Evolutionary conservation across 306 rosid species (phyloP).

Genomic region (Datisca glomerata): DNA sequence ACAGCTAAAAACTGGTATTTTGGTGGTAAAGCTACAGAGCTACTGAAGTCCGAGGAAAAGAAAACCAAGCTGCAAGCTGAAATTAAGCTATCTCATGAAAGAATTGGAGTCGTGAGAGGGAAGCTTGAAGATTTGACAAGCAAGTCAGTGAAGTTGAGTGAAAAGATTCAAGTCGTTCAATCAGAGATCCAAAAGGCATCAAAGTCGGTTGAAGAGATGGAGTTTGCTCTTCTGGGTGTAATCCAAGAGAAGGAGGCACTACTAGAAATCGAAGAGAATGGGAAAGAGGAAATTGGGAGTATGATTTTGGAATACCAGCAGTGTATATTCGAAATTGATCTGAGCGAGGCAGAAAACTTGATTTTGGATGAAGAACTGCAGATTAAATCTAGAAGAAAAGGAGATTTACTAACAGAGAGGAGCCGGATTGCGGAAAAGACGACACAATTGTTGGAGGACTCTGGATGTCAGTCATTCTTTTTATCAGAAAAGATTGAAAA

Average conservation of each 20-base stretch:
- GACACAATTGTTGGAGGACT: too few relatives aligned
- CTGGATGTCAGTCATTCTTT: too few relatives aligned
- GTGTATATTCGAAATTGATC: constrained; percentile 19
- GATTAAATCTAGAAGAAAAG: constrained; percentile 22
- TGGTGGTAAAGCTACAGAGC: constrained; percentile 36
- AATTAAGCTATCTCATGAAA: constrained; percentile 22
- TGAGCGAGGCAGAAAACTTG: constrained; percentile 35
- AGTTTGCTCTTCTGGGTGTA: constrained; percentile 18
- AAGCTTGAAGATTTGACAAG: constrained; percentile 26
- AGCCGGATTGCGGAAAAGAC: too few relatives aligned
- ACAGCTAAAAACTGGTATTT: constrained; percentile 43
- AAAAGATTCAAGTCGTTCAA: constrained; percentile 16
- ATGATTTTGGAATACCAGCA: constrained; percentile 29
- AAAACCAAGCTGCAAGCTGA: constrained; percentile 41
- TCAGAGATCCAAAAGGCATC: constrained; percentile 24
- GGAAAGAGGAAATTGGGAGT: constrained; percentile 22
- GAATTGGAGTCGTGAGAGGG: constrained; percentile 17
- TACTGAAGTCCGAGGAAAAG: constrained; percentile 36
- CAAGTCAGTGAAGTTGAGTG: constrained; percentile 12
- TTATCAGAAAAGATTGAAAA: too few relatives aligned
- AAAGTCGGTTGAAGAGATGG: constrained; percentile 20
- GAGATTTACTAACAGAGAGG: constrained; percentile 33
- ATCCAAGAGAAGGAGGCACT: constrained; percentile 28
- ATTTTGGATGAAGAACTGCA: constrained; percentile 56
- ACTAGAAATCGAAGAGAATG: constrained; percentile 22